Evolutionary conservation across 169 alveolate species (phyloP), one percentile per base, ranked within the genome.

Genomic region (Plasmodium vivax): DNA sequence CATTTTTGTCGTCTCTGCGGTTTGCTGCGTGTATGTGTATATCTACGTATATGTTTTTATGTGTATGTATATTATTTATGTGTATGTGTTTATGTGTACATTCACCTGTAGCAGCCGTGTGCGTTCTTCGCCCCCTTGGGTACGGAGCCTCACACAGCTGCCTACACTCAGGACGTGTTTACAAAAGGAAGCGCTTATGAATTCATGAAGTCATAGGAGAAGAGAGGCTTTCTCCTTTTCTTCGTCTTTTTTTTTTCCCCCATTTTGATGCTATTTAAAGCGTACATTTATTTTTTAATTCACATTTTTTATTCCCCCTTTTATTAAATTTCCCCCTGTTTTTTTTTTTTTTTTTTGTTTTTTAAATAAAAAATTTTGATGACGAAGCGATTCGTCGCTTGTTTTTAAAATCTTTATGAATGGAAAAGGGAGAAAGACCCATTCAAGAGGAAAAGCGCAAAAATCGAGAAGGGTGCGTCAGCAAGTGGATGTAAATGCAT

Each of bases 281-380:
- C 38, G 27, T 51, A 36, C 47, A 32, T 27, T 79, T 7, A 12
- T 82, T 82, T 82, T 82, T 82, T 82, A 82, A 82, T 82, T 82
- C 41, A 54, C 41, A 51, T 51, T 82, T 82, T 82, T 32, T 38
- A 14, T 16, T 56, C 1, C 72, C 27, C 90, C 51, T 51, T 34
- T 82, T 47, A 82, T 82, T 82, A 45, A 47, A 19, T 10, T 82
- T 82, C 56, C 30, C 36, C 77, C 14, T 62, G 51, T 10, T 51
- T 47, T 27, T 82, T 81, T 51, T 82, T 82, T 82, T 82, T 82
- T 82, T 47, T 82, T 82, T 51, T 12, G 47, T 79, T 79, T 79
- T 38, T 38, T 32, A 82, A 82, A 27, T 38, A 80, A 80, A 82
- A 34, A 56, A 82, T 82, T 82, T 56, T 82, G 90, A 38, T 82